Evolutionary conservation across 371 early-diverging fungal genomes (phyloP).

Genomic region (Cokeromyces recurvatus): DNA sequence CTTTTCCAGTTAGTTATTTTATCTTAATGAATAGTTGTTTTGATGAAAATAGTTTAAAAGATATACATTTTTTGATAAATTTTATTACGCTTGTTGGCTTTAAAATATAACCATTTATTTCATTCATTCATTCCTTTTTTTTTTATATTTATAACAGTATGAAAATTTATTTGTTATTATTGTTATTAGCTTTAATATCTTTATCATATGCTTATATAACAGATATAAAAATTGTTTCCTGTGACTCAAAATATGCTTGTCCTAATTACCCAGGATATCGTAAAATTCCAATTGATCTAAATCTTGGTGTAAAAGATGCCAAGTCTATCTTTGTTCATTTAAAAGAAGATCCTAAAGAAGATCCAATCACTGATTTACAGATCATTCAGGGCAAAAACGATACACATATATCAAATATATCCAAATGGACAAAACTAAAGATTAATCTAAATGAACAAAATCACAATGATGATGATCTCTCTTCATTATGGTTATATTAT

Average conservation of each 20-base stretch:
- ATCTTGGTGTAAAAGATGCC: slow-evolving; percentile 30
- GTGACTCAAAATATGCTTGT: slow-evolving; percentile 23
- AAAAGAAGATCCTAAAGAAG: slow-evolving; percentile 23
- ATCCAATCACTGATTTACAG: slow-evolving; percentile 22
- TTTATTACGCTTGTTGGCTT: no score
- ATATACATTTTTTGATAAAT: no score
- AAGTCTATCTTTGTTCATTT: slow-evolving; percentile 40
- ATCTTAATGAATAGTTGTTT: no score
- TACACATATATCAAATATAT: slow-evolving; percentile 1
- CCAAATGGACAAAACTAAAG: slow-evolving; percentile 18
- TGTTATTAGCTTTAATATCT: no score
- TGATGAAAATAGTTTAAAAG: no score
- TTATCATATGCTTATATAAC: slow-evolving; percentile 29
- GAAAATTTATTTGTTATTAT: no score
- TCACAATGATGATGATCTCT: slow-evolving; percentile 7
- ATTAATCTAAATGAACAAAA: slow-evolving; percentile 31
- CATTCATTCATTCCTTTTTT: no score
- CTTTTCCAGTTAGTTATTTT: no score
- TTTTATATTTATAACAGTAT: no score
- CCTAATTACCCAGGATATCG: slow-evolving; percentile 36
- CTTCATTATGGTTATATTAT: slow-evolving; percentile 22
- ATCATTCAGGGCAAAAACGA: slow-evolving; percentile 10
- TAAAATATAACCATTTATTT: no score
- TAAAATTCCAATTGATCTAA: slow-evolving; percentile 38
- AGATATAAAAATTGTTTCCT: slow-evolving; percentile 24